Base-by-base conservation (phyloP, 139 green algal genomes). In the Chlamydomonas sp. region DNA sequence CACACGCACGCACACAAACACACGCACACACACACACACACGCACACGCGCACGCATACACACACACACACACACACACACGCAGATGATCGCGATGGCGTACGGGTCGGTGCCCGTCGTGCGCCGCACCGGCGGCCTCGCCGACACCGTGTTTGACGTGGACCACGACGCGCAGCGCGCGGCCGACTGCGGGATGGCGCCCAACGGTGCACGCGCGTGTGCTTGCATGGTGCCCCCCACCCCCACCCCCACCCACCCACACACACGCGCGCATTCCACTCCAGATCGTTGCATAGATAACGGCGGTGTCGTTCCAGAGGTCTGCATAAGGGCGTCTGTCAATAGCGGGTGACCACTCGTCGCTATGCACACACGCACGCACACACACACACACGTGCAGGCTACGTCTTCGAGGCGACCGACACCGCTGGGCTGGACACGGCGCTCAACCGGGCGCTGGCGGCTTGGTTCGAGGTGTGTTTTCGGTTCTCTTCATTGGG, bases 381-480 rank as follows among this genome's bases (percentile, higher is more conserved):
- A 54, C 43, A 54, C 43, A 54, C 43, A 54, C 43, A 54, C 13
- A 54, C 43, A 54, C 43, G 20, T 54, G 20, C 43, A 54, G 92
- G 92, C 37, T 97, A 91, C 83, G 84, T 65, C 62, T 97, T 97
- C 78, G 91, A 96, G 70, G 87, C 90, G 67, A 90, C 89, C 0
- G 92, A 98, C 73, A 80, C 76, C 0, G 78, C 72, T 1, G 91
- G 84, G 35, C 67, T 98, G 71, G 93, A 98, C 76, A 97, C 95
- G 58, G 93, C 85, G 0, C 78, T 98, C 6, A 96, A 98, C 83
- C 74, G 87, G 73, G 54, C 28, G 22, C 22, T 73, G 54, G 47
- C 35, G 16, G 73, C 47, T 3, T 82, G 62, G 64, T 82, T 73
- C 64, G 75, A 67, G 13, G 75, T n/a, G n/a, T n/a, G n/a, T n/a